Percentiles rank a stretch among this genome's conserved stretches.
Evolutionary conservation across 2,329 filamentous ascomycete species (phyloP).

Genomic region (Fusarium annulatum): DNA sequence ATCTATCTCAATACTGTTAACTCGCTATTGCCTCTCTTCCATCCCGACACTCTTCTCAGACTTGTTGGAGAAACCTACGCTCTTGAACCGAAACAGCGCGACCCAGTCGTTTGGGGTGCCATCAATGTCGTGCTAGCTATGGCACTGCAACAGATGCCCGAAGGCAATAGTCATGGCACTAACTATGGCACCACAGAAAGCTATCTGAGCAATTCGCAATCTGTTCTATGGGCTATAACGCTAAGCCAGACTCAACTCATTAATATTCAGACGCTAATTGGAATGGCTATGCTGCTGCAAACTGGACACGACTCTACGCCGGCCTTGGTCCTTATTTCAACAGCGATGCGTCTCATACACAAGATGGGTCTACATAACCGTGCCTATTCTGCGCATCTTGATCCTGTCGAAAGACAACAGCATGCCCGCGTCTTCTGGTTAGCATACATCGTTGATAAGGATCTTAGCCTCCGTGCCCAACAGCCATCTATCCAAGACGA

Average conservation of each 20-base stretch:
- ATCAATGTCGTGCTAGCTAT: constrained; percentile 13
- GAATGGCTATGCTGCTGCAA: constrained; percentile 11
- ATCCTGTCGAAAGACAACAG: not conserved
- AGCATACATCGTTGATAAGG: constrained; percentile 9
- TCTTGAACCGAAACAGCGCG: not conserved
- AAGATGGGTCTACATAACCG: constrained; percentile 8
- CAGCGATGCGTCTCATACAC: constrained; percentile 3
- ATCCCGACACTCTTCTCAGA: not conserved
- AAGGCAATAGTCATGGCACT: not conserved
- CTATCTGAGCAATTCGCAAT: not conserved
- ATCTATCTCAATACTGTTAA: constrained; percentile 1
- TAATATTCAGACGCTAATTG: constrained; percentile 8
- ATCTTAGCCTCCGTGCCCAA: not conserved
- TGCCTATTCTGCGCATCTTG: not conserved
- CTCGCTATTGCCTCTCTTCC: not conserved
- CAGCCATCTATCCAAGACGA: constrained; percentile 8
- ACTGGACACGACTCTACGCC: not conserved
- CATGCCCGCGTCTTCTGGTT: constrained; percentile 10
- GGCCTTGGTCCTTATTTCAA: not conserved
- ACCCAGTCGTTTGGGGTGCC: not conserved
- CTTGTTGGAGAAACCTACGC: constrained; percentile 10
- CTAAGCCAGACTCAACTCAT: not conserved
- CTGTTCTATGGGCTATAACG: not conserved
- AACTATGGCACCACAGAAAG: not conserved
- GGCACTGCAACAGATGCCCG: constrained; percentile 1